A percentile compares a stretch with the other conserved stretches of the same genome.
phyloP scores from a whole-genome alignment of 345 rosid species.

The Populus ilicifolia region DNA sequence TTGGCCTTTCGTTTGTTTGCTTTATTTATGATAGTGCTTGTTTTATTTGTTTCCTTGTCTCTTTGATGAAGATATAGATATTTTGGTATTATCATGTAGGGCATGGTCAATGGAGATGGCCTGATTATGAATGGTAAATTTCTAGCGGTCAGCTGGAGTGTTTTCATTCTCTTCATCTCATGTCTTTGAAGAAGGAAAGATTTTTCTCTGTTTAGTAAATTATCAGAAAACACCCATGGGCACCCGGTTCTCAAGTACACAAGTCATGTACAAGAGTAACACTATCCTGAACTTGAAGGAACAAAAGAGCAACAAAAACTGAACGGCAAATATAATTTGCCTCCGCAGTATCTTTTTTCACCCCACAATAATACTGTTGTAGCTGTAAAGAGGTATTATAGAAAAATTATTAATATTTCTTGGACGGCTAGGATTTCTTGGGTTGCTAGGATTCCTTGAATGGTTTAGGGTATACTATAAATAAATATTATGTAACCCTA shows the following conservation, averaged over 20 bases:
- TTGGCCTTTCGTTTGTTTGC: conserved; percentile 2
- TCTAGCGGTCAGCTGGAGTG: neutral
- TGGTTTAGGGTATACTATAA: too few species aligned
- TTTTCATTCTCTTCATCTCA: neutral
- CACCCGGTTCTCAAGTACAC: neutral
- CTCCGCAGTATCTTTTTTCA: too few species aligned
- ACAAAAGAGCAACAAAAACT: neutral
- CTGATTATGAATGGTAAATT: neutral
- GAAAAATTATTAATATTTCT: too few species aligned
- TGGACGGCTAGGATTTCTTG: too few species aligned
- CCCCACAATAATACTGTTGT: too few species aligned
- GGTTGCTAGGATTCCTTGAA: too few species aligned
- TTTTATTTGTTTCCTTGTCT: neutral
- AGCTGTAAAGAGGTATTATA: too few species aligned
- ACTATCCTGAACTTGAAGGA: neutral
- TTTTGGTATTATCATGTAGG: neutral
- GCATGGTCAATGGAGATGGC: neutral
- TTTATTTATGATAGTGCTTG: neutral
- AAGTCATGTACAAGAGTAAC: neutral
- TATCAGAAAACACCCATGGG: neutral
- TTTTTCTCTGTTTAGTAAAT: neutral
- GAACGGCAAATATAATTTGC: neutral
- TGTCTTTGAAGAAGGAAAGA: too few species aligned
- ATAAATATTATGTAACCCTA: too few species aligned
- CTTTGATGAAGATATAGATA: neutral